A percentile compares a stretch with the other conserved stretches of the same genome.
These are phyloP conservation scores for Eucalyptus pauciflora DNA, from an alignment of 345 rosid genomes.

Conservation along the genomic window DNA sequence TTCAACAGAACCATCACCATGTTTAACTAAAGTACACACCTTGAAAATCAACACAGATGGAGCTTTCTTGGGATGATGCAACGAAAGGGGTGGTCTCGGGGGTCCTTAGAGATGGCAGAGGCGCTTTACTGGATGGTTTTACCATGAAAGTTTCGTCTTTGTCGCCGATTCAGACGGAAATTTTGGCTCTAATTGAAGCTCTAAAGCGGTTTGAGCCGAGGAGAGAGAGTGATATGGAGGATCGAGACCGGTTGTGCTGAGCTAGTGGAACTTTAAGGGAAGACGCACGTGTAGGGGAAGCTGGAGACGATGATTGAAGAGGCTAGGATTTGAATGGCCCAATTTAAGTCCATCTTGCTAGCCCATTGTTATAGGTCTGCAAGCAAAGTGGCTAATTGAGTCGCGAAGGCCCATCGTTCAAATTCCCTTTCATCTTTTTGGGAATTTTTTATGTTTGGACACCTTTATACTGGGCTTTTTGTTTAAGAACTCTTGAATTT, in stretches of 20 bases:
- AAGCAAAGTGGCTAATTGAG: background rate
- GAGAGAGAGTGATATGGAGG: too few relatives aligned
- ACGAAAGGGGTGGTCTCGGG: background rate
- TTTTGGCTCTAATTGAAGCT: too few relatives aligned
- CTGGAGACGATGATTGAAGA: too few relatives aligned
- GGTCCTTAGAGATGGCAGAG: background rate
- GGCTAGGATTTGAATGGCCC: too few relatives aligned
- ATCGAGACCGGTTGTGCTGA: too few relatives aligned
- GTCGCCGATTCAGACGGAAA: background rate
- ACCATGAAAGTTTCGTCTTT: background rate
- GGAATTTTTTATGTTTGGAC: too few relatives aligned
- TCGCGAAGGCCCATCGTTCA: background rate
- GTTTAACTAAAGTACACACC: too few relatives aligned
- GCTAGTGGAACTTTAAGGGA: too few relatives aligned
- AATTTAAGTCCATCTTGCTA: background rate
- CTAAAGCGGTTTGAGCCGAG: too few relatives aligned
- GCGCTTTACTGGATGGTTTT: accelerated
- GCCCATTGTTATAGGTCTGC: accelerated
- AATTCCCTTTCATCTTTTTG: background rate
- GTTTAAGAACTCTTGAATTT: too few relatives aligned
- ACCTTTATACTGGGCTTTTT: accelerated
- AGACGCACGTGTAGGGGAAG: too few relatives aligned
- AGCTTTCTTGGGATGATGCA: background rate
- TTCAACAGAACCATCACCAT: background rate
- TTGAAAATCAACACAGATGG: background rate